Conservation (phyloP, 305 asterid genomes). For the Stenogyne calaminthoides region DNA sequence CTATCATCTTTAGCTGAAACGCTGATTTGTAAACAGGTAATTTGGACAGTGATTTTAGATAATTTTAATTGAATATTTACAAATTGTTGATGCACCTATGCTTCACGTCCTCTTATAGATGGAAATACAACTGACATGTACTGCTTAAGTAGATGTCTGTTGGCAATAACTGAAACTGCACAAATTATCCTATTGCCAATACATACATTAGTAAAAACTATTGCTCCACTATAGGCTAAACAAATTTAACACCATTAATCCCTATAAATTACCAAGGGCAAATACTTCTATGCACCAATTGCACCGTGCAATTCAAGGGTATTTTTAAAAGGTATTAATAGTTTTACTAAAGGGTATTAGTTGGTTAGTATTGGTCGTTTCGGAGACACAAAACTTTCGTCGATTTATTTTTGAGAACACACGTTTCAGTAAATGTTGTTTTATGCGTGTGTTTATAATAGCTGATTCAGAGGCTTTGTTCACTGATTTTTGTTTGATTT, state of each 20-base stretch:
- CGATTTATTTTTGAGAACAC: neutral
- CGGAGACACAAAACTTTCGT: neutral
- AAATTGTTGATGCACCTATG: neutral
- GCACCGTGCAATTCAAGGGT: too few relatives aligned
- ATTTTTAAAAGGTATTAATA: too few relatives aligned
- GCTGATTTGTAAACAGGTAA: constrained; percentile 78
- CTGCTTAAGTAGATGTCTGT: neutral
- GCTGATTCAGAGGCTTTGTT: constrained; percentile 9
- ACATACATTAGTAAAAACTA: neutral
- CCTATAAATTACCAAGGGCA: neutral
- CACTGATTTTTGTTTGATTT: too few relatives aligned
- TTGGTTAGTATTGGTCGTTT: too few relatives aligned
- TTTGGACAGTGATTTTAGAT: constrained; percentile 23
- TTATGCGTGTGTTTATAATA: neutral
- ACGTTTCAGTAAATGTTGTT: constrained; percentile 12
- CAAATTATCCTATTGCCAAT: neutral
- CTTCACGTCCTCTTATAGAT: neutral
- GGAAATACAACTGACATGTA: neutral
- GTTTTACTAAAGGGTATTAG: too few relatives aligned
- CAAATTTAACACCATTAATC: too few relatives aligned
- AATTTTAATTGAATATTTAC: neutral
- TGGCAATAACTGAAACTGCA: neutral
- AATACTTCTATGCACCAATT: too few relatives aligned
- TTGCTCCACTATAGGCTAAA: neutral
- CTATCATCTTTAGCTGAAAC: constrained; percentile 70